Evolutionary conservation across 768 basidiomycete genomes (phyloP), one percentile per base, ranked within the genome.

Genomic region (Trametes maxima): DNA sequence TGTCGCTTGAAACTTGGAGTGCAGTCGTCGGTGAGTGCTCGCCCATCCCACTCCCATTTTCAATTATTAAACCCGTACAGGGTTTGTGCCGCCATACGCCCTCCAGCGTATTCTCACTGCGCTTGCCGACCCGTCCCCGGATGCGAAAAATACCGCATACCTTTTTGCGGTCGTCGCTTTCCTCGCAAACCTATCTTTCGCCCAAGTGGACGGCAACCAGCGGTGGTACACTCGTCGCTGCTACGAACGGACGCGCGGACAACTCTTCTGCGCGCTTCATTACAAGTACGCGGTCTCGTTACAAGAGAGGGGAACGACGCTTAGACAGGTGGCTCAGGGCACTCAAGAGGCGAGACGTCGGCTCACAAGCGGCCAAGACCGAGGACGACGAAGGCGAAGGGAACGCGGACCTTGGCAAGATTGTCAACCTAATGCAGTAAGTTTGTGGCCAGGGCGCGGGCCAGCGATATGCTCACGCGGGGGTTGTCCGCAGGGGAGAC

Each of bases 391-490:
- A 78, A 28, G 72, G 73, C 22, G 76, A 72, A n/a, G 68, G 49
- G 11, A 68, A 67, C 62, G 85, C 86, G 2, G 85, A 87, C 64
- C 73, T 89, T n/a, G 86, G 86, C 5, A 86, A 85, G 70, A 86
- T 90, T 33, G 82, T 88, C 8, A 89, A 90, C 68, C 75, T 90
- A 39, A 90, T 90, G 87, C 86, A 87, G 87, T 88, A 60, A 50
- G 82, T 77, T 19, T 8, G 42, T 50, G 64, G n/a, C 14, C 24
- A 49, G 43, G 14, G 60, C 42, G 60, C 45, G 45, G 24, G 22
- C 7, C 35, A 56, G 10, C 33, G 17, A 25, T 21, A 7, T 54
- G 19, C 25, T 43, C 62, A 37, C 46, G 40, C 25, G 42, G 25
- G 10, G 21, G 39, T n/a, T 24, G 24, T 12, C 22, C 12, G 25